phyloP scores from a whole-genome alignment of 768 basidiomycete genomes.

The Mycena latifolia region DNA sequence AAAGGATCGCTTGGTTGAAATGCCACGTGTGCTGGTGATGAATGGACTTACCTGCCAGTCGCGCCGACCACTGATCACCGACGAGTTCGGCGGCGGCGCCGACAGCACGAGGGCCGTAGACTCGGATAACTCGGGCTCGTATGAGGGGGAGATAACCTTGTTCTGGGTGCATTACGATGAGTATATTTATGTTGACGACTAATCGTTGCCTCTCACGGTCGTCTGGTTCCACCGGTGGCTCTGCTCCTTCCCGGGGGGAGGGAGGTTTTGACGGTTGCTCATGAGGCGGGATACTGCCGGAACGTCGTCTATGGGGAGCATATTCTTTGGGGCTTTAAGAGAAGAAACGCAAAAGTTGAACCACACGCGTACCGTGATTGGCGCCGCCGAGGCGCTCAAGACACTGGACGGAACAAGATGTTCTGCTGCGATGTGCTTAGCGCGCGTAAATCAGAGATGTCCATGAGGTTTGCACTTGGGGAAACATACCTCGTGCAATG shows the following conservation, averaged over 20 bases:
- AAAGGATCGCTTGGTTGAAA: background rate
- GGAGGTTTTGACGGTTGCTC: background rate
- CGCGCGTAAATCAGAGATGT: background rate
- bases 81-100: background rate
- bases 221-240: background rate
- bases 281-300: background rate
- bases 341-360: background rate
- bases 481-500: background rate
- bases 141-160: background rate
- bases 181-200: too few relatives aligned
- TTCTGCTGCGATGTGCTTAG: background rate
- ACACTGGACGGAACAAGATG: background rate
- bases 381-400: background rate
- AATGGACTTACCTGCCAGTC: background rate
- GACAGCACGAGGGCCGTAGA: too few relatives aligned
- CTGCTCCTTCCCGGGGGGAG: background rate
- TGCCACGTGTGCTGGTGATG: background rate
- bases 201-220: background rate
- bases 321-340: background rate
- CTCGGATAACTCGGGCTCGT: background rate
- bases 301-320: conserved; percentile 1
- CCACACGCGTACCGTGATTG: background rate
- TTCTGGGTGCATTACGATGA: background rate
- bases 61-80: too few relatives aligned
- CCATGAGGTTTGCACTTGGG: background rate